phyloP scores from a whole-genome alignment of 2,329 filamentous ascomycete species.

The Calcarisporium arbuscula region DNA sequence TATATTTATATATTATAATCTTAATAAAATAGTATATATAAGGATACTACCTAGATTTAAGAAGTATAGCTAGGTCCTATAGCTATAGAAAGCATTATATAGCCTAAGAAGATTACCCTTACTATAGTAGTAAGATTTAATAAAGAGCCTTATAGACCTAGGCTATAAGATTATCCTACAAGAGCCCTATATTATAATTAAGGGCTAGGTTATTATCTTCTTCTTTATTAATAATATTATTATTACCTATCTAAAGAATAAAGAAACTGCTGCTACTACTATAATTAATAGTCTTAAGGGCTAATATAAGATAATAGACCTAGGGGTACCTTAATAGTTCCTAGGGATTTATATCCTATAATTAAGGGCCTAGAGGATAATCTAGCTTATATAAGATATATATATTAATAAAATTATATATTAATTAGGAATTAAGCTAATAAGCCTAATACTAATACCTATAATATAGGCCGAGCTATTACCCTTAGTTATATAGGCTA shows the following conservation, averaged over 20 bases:
- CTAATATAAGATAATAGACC: neutral
- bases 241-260: neutral
- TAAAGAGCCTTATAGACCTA: too few relatives aligned
- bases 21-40: neutral
- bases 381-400: neutral
- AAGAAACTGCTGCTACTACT: neutral
- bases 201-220: too few relatives aligned
- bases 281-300: neutral
- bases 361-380: neutral
- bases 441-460: neutral
- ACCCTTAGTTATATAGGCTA: neutral
- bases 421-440: too few relatives aligned
- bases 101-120: too few relatives aligned
- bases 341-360: neutral
- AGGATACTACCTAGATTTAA: neutral
- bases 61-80: neutral
- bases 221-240: constrained; percentile 1
- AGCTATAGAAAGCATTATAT: neutral
- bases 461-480: neutral
- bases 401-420: neutral
- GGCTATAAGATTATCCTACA: too few relatives aligned
- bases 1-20: neutral
- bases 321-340: neutral
- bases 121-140: too few relatives aligned
- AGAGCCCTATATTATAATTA: too few relatives aligned